Percentiles rank a stretch among this genome's conserved stretches.
Conservation (phyloP, 768 basidiomycete genomes). For the Tylopilus subfusipes region DNA sequence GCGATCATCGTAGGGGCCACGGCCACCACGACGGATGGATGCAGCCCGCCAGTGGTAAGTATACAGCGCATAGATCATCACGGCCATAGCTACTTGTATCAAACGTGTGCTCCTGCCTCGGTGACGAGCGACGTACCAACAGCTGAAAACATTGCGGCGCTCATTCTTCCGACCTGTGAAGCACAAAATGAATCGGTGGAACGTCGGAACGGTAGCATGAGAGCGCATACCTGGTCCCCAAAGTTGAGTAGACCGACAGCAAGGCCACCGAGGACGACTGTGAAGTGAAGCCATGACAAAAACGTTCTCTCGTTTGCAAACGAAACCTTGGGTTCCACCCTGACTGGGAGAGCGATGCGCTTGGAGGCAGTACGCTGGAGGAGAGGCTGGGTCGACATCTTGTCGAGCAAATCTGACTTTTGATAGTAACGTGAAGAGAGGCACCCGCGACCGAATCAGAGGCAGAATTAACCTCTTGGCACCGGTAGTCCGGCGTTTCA, state of each 20-base stretch:
- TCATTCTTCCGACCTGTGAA: slow-evolving; percentile 84
- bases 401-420: neutral
- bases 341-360: slow-evolving; percentile 94
- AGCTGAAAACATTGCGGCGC: slow-evolving; percentile 92
- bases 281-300: slow-evolving; percentile 97
- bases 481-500: slow-evolving; percentile 14
- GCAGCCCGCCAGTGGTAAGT: slow-evolving; percentile 97
- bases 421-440: neutral
- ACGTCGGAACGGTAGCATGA: neutral
- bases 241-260: slow-evolving; percentile 97
- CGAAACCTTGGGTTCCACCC: slow-evolving; percentile 92
- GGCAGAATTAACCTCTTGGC: neutral
- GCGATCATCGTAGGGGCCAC: slow-evolving; percentile 95
- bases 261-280: slow-evolving; percentile 94
- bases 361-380: slow-evolving; percentile 91
- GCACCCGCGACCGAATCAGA: neutral
- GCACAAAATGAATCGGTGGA: neutral
- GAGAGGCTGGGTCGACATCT: slow-evolving; percentile 96
- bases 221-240: slow-evolving; percentile 74
- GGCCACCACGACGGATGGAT: slow-evolving; percentile 85
- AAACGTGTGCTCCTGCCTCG: slow-evolving; percentile 3
- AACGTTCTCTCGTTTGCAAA: slow-evolving; percentile 96
- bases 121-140: slow-evolving; percentile 59
- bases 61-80: slow-evolving; percentile 94
- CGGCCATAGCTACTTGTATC: slow-evolving; percentile 72